These are phyloP conservation scores for Blepharisma japonicum DNA, from an alignment of 73 alveolate genomes.

Conservation along the genomic window DNA sequence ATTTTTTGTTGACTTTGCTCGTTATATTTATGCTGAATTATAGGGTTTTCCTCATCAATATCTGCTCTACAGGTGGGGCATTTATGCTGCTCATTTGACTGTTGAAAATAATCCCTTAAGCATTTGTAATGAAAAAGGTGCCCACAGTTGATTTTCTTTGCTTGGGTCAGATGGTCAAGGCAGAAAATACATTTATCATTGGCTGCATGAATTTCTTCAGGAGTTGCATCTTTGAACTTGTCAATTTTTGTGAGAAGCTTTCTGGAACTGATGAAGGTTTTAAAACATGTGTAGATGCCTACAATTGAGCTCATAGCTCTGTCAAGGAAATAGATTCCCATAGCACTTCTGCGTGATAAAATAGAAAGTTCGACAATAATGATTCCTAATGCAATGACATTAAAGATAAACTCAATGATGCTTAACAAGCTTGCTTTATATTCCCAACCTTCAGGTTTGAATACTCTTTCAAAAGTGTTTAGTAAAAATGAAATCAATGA, in stretches of 20 bases:
- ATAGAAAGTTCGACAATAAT: not conserved
- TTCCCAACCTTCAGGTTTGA: slow-evolving; percentile 21
- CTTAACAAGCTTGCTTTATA: not conserved
- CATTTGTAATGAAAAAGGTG: slow-evolving; percentile 16
- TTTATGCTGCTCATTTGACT: slow-evolving; percentile 11
- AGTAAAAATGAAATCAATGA: not conserved
- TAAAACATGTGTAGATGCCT: not conserved
- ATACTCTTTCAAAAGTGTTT: not conserved
- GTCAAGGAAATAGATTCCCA: slow-evolving; percentile 3
- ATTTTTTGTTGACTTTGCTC: not conserved
- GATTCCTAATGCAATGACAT: not conserved
- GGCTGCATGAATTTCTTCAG: slow-evolving; percentile 11
- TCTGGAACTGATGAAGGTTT: not conserved
- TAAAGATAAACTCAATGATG: not conserved
- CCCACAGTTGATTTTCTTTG: slow-evolving; percentile 25
- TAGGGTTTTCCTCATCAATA: slow-evolving; percentile 4
- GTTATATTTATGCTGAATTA: not conserved
- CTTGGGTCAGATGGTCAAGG: not conserved
- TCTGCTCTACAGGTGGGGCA: slow-evolving; percentile 25
- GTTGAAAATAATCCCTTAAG: not conserved
- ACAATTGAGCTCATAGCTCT: not conserved
- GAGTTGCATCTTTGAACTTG: not conserved
- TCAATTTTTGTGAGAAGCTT: slow-evolving; percentile 10
- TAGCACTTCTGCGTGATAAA: not conserved
- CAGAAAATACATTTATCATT: slow-evolving; percentile 24